Conservation (phyloP, 345 rosid genomes). For the Cardamine occulta region DNA sequence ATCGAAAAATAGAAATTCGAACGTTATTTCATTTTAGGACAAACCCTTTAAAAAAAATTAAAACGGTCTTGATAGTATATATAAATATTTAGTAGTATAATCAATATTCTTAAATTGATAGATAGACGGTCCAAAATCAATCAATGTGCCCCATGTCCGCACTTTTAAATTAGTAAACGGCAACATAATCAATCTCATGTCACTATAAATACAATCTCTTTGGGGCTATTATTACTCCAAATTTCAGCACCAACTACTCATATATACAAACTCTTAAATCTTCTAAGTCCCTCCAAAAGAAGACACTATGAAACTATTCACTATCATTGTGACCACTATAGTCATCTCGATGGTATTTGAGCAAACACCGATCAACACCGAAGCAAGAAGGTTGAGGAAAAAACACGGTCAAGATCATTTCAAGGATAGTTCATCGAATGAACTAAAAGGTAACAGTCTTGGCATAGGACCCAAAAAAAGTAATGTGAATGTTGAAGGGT, state of each 20-base stretch:
- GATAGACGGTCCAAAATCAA: slow-evolving; percentile 44
- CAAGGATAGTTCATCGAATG: slow-evolving; percentile 8
- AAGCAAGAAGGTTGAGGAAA: slow-evolving; percentile 34
- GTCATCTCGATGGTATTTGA: slow-evolving; percentile 28
- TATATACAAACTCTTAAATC: slow-evolving; percentile 23
- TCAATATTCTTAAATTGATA: slow-evolving; percentile 25
- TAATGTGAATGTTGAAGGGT: slow-evolving; percentile 18
- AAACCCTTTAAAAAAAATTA: neutral
- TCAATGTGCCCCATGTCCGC: slow-evolving; percentile 15
- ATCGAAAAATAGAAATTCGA: neutral
- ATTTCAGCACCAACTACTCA: slow-evolving; percentile 18
- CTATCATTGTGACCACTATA: slow-evolving; percentile 3
- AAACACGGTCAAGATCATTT: neutral
- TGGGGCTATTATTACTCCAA: slow-evolving; percentile 28
- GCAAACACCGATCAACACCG: slow-evolving; percentile 24
- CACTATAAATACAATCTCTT: slow-evolving; percentile 34
- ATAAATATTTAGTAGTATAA: slow-evolving; percentile 24
- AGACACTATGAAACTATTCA: slow-evolving; percentile 28
- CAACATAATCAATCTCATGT: slow-evolving; percentile 24
- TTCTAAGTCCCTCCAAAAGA: neutral
- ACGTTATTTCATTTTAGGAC: slow-evolving; percentile 16
- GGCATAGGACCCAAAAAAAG: slow-evolving; percentile 39
- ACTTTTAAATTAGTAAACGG: slow-evolving; percentile 23
- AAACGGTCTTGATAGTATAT: neutral
- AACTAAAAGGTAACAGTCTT: slow-evolving; percentile 43